Evolutionary conservation across 148 eudicot species (phyloP).

Genomic region (Diospyros kaki): DNA sequence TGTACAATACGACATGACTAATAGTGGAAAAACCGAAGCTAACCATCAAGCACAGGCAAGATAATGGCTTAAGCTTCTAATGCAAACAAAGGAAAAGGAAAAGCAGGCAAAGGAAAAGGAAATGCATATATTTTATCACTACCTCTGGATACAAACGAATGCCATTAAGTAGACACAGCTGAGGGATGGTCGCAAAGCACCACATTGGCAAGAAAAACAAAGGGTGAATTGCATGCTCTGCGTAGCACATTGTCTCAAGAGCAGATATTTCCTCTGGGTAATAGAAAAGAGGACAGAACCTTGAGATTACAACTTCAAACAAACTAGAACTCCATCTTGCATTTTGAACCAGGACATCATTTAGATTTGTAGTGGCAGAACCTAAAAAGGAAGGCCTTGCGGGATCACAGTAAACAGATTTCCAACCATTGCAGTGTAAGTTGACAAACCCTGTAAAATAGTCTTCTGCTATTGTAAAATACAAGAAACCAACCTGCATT

Average conservation of each 20-base stretch:
- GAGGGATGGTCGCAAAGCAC: slow-evolving; percentile 46
- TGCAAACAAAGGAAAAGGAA: too few species aligned
- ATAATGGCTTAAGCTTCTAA: too few species aligned
- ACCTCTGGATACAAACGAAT: slow-evolving; percentile 62
- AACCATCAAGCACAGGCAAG: too few species aligned
- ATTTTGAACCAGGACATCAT: slow-evolving; percentile 43
- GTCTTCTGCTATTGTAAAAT: slow-evolving; percentile 49
- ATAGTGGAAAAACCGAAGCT: background rate
- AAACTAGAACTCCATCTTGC: slow-evolving; percentile 57
- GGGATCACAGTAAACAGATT: slow-evolving; percentile 57
- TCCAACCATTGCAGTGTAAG: slow-evolving; percentile 59
- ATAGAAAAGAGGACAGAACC: slow-evolving; percentile 43
- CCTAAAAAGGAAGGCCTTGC: slow-evolving; percentile 55
- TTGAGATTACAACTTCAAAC: slow-evolving; percentile 39
- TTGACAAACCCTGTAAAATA: slow-evolving; percentile 36
- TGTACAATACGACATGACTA: background rate
- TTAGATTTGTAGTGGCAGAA: slow-evolving; percentile 40
- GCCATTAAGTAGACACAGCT: slow-evolving; percentile 54
- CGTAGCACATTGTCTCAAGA: slow-evolving; percentile 36
- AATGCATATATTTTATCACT: background rate
- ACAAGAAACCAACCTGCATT: slow-evolving; percentile 57
- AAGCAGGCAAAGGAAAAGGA: too few species aligned
- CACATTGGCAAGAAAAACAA: slow-evolving; percentile 28
- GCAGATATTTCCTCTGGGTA: slow-evolving; percentile 30
- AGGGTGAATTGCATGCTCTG: slow-evolving; percentile 21